These are phyloP conservation scores for Microdochium bolleyi DNA, from an alignment of 2,329 filamentous ascomycete genomes.

Conservation along the genomic window DNA sequence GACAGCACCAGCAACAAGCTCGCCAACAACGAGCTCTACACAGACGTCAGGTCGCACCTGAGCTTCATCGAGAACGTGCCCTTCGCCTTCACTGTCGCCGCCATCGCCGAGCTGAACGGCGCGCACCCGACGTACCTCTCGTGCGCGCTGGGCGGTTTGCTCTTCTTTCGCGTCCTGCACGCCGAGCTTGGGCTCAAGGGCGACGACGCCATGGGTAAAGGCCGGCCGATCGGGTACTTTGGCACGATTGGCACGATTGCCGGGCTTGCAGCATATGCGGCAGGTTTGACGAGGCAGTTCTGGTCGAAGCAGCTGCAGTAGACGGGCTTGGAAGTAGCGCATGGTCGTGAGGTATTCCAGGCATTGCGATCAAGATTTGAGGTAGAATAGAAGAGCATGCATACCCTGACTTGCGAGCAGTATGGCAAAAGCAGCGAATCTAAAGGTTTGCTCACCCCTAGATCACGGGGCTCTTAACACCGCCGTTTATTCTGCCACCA, in stretches of 20 bases:
- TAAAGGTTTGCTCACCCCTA: not conserved
- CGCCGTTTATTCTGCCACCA: not conserved
- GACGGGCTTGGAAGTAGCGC: not conserved
- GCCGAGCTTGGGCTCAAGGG: constrained; percentile 16
- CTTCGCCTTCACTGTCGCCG: constrained; percentile 18
- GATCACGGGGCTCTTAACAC: not conserved
- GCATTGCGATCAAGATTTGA: not conserved
- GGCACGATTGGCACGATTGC: constrained; percentile 16
- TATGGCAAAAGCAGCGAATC: not conserved
- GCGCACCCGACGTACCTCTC: constrained; percentile 15
- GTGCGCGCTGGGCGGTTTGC: constrained; percentile 12
- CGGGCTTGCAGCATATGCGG: constrained; percentile 17
- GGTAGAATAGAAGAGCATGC: not conserved
- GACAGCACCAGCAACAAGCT: constrained; percentile 1
- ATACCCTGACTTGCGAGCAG: not conserved
- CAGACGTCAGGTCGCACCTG: constrained; percentile 15
- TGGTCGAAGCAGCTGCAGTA: not conserved
- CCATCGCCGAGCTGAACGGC: constrained; percentile 22
- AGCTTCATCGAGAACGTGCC: constrained; percentile 24
- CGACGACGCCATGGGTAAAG: constrained; percentile 10
- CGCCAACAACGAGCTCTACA: constrained; percentile 8
- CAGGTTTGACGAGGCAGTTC: constrained; percentile 10
- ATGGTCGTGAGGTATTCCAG: not conserved
- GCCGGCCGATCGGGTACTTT: constrained; percentile 18
- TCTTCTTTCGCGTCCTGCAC: constrained; percentile 18